Evolutionary conservation across 257 asterid species (phyloP), one percentile per base, ranked within the genome.

Genomic region (Lavandula angustifolia): DNA sequence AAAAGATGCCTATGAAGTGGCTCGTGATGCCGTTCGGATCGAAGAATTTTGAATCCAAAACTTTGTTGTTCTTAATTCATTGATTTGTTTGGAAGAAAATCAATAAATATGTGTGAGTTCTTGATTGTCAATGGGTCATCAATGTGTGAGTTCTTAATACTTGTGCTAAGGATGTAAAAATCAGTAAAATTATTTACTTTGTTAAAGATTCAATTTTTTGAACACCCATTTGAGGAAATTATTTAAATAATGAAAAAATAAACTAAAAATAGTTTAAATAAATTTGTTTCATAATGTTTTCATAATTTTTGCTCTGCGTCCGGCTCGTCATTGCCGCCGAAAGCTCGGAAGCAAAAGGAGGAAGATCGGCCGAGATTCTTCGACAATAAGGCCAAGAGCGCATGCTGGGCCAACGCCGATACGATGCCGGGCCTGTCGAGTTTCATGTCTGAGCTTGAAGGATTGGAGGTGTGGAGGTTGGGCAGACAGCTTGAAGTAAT

Each of bases 401-500:
- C 37, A 13, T 89, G 97, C 72, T 89, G 99, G 99, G 70, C 90
- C 42, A 81, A 78, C 33, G 97, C 99, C 8, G 85, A 86, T 0
- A 73, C 84, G 14, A 90, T 92, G 41, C 84, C 84, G 0, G 97
- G n/a, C n/a, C n/a, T n/a, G n/a, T n/a, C n/a, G n/a, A n/a, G n/a
- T n/a, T n/a, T n/a, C n/a, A n/a, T n/a, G n/a, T n/a, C n/a, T n/a
- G n/a, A n/a, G n/a, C n/a, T n/a, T n/a, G n/a, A n/a, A n/a, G n/a
- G n/a, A n/a, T n/a, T n/a, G n/a, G n/a, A n/a, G n/a, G n/a, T n/a
- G n/a, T n/a, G n/a, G n/a, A n/a, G n/a, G n/a, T n/a, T n/a, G n/a
- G n/a, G n/a, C n/a, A n/a, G n/a, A n/a, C n/a, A n/a, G n/a, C n/a
- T n/a, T n/a, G n/a, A n/a, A n/a, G n/a, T n/a, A n/a, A n/a, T n/a